Base-by-base conservation (phyloP, 805 yeast genomes). In the Teunomyces lycoperdinae region DNA sequence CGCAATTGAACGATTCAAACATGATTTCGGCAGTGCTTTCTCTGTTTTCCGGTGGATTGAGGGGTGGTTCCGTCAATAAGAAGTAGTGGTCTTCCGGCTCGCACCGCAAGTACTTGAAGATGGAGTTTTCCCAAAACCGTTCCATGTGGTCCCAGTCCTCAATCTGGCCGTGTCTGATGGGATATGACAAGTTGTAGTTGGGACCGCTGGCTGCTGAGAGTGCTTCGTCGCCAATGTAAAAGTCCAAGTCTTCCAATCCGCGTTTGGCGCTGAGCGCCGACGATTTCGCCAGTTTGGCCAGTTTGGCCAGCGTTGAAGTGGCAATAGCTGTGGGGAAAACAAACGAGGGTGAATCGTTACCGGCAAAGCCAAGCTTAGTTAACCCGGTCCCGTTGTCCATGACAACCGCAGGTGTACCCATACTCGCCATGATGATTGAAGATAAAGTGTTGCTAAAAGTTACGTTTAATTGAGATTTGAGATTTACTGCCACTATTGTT, bases 91-190 rank as follows among this genome's bases (percentile, higher is more conserved):
- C 99, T 68, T 94, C 99, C 11, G 99, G 99, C 71, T 94, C 99
- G 66, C 98, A 89, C 67, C 97, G 83, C 58, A 94, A 79, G 66
- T 94, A 94, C 72, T 94, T 92, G 76, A 94, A 94, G 62, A 94
- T 91, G 42, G 96, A 89, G 61, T 88, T 87, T 64, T 94, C 98
- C 99, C 99, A 94, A 69, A 90, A 92, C 65, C 99, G 80, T 70
- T 94, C 99, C 99, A 94, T 94, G 64, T 94, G 97, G 72, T 94
- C 99, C 99, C 99, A 94, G 68, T 94, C 89, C 68, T 94, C 99
- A 53, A 94, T 87, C 74, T 94, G 99, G 24, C 99, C 99, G 64
- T 94, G 99, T 68, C 90, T 86, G 51, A 94, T 90, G 14, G 99
- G 99, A 62, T 94, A 94, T 53, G 83, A 81, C 50, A 94, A 74